Percentiles rank a stretch among this genome's conserved stretches.
These are phyloP conservation scores for Pythium periplocum DNA, from an alignment of 352 stramenopile genomes.

Conservation along the genomic window DNA sequence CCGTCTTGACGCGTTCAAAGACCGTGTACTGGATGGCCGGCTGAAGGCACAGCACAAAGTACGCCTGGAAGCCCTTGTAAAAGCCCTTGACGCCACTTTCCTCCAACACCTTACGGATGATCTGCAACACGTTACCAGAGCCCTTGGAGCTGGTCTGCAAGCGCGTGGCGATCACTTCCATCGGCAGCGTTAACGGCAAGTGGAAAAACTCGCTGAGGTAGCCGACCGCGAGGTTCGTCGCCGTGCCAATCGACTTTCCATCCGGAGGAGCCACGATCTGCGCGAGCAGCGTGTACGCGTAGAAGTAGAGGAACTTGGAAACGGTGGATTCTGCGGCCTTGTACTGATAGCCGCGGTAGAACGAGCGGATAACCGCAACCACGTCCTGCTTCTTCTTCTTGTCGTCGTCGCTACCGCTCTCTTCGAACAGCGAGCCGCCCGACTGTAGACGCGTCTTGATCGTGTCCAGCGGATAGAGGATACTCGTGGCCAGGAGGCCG, in stretches of 20 bases:
- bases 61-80: conserved; percentile 88
- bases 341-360: conserved; percentile 83
- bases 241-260: conserved; percentile 53
- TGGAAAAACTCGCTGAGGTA: conserved; percentile 82
- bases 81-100: conserved; percentile 66
- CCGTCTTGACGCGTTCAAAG: conserved; percentile 88
- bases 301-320: conserved; percentile 91
- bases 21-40: conserved; percentile 96
- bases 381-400: conserved; percentile 27
- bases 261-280: conserved; percentile 56
- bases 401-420: conserved; percentile 16
- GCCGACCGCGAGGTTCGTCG: conserved; percentile 68
- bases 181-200: conserved; percentile 77
- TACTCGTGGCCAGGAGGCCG: conserved; percentile 69
- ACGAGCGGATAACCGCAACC: conserved; percentile 38
- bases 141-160: conserved; percentile 66
- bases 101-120: conserved; percentile 58
- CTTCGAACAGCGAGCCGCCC: conserved; percentile 42
- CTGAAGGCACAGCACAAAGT: conserved; percentile 95
- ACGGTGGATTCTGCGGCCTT: conserved; percentile 78
- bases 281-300: conserved; percentile 80
- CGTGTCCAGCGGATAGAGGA: conserved; percentile 82
- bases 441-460: conserved; percentile 89
- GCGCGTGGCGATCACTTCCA: conserved; percentile 85
- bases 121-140: conserved; percentile 42